Percentiles rank a stretch among this genome's conserved stretches.
Evolutionary conservation across 2,329 filamentous ascomycete genomes (phyloP).

Genomic region (Microdochium trichocladiopsis): DNA sequence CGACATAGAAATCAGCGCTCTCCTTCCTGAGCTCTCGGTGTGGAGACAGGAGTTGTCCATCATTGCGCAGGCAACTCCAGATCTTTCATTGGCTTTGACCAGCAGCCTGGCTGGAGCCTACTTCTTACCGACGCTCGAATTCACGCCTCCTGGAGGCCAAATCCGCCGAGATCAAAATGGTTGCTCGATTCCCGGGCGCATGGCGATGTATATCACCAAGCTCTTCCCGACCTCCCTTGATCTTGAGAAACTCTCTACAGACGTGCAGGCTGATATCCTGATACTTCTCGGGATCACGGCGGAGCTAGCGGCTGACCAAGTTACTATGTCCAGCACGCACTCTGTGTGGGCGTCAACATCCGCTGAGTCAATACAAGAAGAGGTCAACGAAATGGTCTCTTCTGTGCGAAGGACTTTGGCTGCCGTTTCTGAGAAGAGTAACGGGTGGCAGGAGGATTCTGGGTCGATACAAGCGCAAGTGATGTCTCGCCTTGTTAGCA

Average conservation of each 20-base stretch:
- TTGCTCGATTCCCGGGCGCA: slow-evolving; percentile 65
- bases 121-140: slow-evolving; percentile 45
- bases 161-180: slow-evolving; percentile 57
- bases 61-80: slow-evolving; percentile 45
- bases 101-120: slow-evolving; percentile 65
- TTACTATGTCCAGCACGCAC: slow-evolving; percentile 33
- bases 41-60: slow-evolving; percentile 59
- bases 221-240: slow-evolving; percentile 41
- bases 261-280: slow-evolving; percentile 41
- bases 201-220: slow-evolving; percentile 62
- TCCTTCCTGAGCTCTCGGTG: slow-evolving; percentile 56
- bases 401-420: slow-evolving; percentile 30
- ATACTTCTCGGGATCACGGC: slow-evolving; percentile 42
- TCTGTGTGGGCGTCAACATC: slow-evolving; percentile 38
- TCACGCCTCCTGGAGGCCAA: slow-evolving; percentile 10
- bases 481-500: slow-evolving; percentile 27
- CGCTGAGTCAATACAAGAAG: slow-evolving; percentile 22
- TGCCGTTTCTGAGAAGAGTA: slow-evolving; percentile 20
- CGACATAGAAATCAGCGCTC: slow-evolving; percentile 10
- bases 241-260: slow-evolving; percentile 28
- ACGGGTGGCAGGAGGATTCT: slow-evolving; percentile 28
- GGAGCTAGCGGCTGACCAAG: slow-evolving; percentile 47
- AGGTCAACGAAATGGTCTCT: slow-evolving; percentile 36
- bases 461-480: slow-evolving; percentile 7
- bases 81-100: slow-evolving; percentile 64